Base-by-base conservation (phyloP, 2,329 filamentous ascomycete genomes). In the Mariannaea sp. region DNA sequence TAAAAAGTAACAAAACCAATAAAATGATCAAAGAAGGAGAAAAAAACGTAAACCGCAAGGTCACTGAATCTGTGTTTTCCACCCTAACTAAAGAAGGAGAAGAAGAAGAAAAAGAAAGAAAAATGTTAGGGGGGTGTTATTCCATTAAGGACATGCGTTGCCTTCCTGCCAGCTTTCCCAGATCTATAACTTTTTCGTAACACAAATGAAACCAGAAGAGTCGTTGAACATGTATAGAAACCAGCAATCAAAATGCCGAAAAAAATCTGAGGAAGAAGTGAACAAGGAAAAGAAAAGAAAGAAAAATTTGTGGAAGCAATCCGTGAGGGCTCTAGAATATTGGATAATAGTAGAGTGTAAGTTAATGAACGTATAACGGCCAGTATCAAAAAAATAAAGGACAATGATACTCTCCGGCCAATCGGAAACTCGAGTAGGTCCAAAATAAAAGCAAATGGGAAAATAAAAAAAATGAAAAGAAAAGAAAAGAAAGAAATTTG, bases 101-200 rank as follows among this genome's bases (percentile, higher is more conserved):
- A 12, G 46, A 57, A 56, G 3, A 19, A 36, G 7, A 17, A 12
- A 12, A n/a, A n/a, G 46, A 57, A 56, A 5, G n/a, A 36, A 13
- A 17, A 12, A 12, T 22, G 36, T 19, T 53, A 50, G 62, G 62
- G 58, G 55, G 39, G 46, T 40, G 26, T 41, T 33, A 20, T 40
- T 44, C 58, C 57, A 65, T 65, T 65, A 65, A 55, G 53, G 63
- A 58, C 58, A 60, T 65, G 60, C 63, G 64, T 57, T 62, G 58
- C 58, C 62, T 54, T 62, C 62, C 57, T 64, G 57, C 60, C 60
- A 58, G 58, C 54, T 56, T 58, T 62, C 56, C 62, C 62, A 64
- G 44, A 49, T 65, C 62, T 65, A 65, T 60, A 57, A 33, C 47
- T 53, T 56, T 65, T 65, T 64, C 62, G 46, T 65, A 32, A 53